phyloP scores from a whole-genome alignment of 768 basidiomycete genomes.

The Serendipita vermifera region DNA sequence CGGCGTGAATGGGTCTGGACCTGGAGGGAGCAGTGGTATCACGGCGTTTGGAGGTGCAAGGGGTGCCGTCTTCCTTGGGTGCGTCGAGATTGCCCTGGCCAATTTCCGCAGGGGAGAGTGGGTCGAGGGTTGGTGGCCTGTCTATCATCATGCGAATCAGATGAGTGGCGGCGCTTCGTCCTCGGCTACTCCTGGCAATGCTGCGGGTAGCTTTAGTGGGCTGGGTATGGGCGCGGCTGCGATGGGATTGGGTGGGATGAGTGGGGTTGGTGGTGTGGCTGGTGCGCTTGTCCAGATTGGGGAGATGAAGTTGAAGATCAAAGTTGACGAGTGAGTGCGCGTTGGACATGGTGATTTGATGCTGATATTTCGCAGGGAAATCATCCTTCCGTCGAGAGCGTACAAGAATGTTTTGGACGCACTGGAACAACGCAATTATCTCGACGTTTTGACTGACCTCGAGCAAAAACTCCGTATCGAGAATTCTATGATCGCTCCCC shows the following conservation, averaged over 20 bases:
- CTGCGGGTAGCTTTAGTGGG: conserved; percentile 8
- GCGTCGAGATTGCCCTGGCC: conserved; percentile 45
- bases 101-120: conserved; percentile 63
- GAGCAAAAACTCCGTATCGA: conserved; percentile 55
- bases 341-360: neutral
- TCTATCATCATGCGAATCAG: conserved; percentile 21
- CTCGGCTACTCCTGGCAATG: too few species aligned
- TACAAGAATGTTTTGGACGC: conserved; percentile 38
- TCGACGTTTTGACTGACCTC: conserved; percentile 65
- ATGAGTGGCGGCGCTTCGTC: neutral
- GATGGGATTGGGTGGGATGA: conserved; percentile 4
- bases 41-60: conserved; percentile 38
- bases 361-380: conserved; percentile 40
- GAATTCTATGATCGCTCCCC: conserved; percentile 34
- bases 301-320: conserved; percentile 58
- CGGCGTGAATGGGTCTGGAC: conserved; percentile 29
- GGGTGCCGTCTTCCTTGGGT: conserved; percentile 46
- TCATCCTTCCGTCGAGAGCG: conserved; percentile 54
- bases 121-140: conserved; percentile 78
- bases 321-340: conserved; percentile 58
- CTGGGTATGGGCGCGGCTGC: neutral
- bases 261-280: conserved; percentile 25
- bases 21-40: conserved; percentile 22
- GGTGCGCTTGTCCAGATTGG: conserved; percentile 50
- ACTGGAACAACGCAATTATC: conserved; percentile 45